Percentiles rank a stretch among this genome's conserved stretches.
These are phyloP conservation scores for Lentinula novae-zelandiae DNA, from an alignment of 1,284 basidiomycete genomes.

Conservation along the genomic window DNA sequence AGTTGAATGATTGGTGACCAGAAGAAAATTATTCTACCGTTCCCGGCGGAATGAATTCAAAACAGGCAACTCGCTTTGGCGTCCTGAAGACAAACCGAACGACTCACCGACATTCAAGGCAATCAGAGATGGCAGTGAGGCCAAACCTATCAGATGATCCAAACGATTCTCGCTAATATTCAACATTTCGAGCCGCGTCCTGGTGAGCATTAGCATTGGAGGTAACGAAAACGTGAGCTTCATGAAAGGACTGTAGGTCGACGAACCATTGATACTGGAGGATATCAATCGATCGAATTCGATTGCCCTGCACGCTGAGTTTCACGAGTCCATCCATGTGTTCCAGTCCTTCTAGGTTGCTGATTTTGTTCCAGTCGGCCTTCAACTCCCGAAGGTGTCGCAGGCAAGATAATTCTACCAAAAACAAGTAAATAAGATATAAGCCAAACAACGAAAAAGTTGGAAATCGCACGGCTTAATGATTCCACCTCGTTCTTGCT, in stretches of 20 bases:
- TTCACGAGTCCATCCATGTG: conserved; percentile 78
- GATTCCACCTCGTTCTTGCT: conserved; percentile 89
- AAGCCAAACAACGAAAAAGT: conserved; percentile 13
- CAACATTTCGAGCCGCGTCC: conserved; percentile 79
- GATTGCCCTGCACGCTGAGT: conserved; percentile 80
- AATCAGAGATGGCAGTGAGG: conserved; percentile 58
- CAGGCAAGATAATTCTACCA: conserved; percentile 76
- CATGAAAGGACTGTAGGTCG: not conserved
- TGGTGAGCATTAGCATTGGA: conserved; percentile 27
- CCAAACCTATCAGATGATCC: conserved; percentile 54
- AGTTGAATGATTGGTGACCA: not conserved
- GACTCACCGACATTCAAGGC: conserved; percentile 79
- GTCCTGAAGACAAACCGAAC: conserved; percentile 3
- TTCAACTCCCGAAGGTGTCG: conserved; percentile 86
- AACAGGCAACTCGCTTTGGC: not conserved
- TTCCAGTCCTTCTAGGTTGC: conserved; percentile 75
- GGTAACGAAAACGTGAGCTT: not conserved
- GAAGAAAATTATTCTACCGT: not conserved
- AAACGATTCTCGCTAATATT: conserved; percentile 82
- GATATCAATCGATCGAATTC: conserved; percentile 65
- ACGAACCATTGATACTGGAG: conserved; percentile 67
- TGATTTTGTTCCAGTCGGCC: conserved; percentile 82
- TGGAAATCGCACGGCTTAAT: conserved; percentile 62
- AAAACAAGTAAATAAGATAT: not conserved
- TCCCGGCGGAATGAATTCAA: not conserved